Percentiles rank a stretch among this genome's conserved stretches.
Conservation (phyloP, 495 filamentous ascomycete genomes). For the Trichoderma asperelloides region DNA sequence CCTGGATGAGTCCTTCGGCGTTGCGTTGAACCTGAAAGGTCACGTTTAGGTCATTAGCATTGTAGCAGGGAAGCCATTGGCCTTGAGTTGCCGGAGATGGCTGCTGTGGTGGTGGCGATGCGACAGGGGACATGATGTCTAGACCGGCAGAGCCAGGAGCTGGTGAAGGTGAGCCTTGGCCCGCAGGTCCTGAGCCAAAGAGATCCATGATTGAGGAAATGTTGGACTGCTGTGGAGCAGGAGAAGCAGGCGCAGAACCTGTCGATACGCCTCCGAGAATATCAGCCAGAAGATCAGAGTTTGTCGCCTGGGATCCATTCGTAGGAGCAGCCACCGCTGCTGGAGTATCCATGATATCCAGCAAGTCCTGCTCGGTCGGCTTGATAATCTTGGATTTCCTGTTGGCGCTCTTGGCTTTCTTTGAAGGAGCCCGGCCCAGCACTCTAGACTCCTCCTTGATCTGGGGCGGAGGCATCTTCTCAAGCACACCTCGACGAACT, state of each 20-base stretch:
- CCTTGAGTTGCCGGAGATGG: conserved; percentile 22
- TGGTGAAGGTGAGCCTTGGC: conserved; percentile 20
- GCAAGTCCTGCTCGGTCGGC: conserved; percentile 78
- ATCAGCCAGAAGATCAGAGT: conserved; percentile 79
- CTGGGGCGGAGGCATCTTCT: conserved; percentile 95
- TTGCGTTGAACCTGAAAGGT: conserved; percentile 75
- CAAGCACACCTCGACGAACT: conserved; percentile 80
- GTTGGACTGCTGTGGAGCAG: conserved; percentile 42
- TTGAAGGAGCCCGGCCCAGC: conserved; percentile 77
- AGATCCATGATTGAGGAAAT: conserved; percentile 83
- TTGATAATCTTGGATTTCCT: conserved; percentile 70
- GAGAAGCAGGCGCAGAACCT: conserved; percentile 40
- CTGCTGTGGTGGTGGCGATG: conserved; percentile 41
- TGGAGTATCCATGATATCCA: conserved; percentile 81
- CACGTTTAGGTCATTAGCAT: conserved; percentile 75
- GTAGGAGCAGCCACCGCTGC: conserved; percentile 38
- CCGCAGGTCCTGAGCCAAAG: conserved; percentile 39
- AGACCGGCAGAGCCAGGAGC: conserved; percentile 30
- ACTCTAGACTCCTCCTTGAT: conserved; percentile 90
- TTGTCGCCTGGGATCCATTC: conserved; percentile 60
- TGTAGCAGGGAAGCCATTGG: conserved; percentile 62
- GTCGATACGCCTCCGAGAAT: conserved; percentile 64
- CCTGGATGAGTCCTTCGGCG: conserved; percentile 60
- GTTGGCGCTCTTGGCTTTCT: conserved; percentile 63
- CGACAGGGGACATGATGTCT: conserved; percentile 34